A percentile compares a stretch with the other conserved stretches of the same genome.
Conservation (phyloP, 345 rosid genomes). For the Durio zibethinus region DNA sequence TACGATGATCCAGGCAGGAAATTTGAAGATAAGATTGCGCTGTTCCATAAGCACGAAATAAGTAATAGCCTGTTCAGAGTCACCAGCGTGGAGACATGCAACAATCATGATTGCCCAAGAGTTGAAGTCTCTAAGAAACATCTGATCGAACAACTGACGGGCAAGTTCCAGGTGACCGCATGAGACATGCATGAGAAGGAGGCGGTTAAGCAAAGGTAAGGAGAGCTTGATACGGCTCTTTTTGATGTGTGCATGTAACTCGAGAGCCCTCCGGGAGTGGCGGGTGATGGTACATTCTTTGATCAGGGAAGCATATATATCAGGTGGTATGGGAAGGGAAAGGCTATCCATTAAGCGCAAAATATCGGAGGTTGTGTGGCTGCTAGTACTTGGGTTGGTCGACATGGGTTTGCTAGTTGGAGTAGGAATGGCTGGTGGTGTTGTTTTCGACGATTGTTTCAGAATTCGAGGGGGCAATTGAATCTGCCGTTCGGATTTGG, state of each 20-base stretch:
- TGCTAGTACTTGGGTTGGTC: not conserved
- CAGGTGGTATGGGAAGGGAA: slow-evolving; percentile 41
- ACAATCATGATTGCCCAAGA: slow-evolving; percentile 58
- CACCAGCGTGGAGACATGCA: slow-evolving; percentile 38
- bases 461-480: not conserved
- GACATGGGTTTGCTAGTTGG: not conserved
- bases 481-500: not conserved
- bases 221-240: slow-evolving; percentile 31
- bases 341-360: slow-evolving; percentile 53
- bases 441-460: not conserved
- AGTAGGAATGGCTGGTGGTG: not conserved
- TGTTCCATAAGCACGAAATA: slow-evolving; percentile 43
- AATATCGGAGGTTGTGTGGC: slow-evolving; percentile 31
- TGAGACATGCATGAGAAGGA: slow-evolving; percentile 42
- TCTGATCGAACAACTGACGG: slow-evolving; percentile 62
- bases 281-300: slow-evolving; percentile 47
- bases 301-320: slow-evolving; percentile 49
- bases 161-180: slow-evolving; percentile 48
- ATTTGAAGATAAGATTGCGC: slow-evolving; percentile 13
- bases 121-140: slow-evolving; percentile 45
- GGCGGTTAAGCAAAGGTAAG: slow-evolving; percentile 37
- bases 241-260: slow-evolving; percentile 41
- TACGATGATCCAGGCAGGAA: slow-evolving; percentile 44
- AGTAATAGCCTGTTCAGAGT: slow-evolving; percentile 36
- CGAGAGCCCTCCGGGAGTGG: slow-evolving; percentile 43